These are phyloP conservation scores for Pseudotsuga menziesii DNA, from an alignment of 75 land plant species.

Conservation along the genomic window DNA sequence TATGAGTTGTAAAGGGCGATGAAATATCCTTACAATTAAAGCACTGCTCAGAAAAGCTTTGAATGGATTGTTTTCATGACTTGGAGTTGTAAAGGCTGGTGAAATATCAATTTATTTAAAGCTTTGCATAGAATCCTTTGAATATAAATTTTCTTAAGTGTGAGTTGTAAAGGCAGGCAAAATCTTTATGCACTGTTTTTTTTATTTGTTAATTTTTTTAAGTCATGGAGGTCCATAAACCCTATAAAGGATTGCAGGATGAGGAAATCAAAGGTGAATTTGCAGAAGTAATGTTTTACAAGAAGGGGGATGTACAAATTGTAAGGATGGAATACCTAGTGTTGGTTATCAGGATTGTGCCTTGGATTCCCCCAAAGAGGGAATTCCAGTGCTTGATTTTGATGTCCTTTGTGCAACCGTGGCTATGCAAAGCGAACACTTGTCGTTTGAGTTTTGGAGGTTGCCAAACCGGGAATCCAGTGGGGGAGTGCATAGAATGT, in stretches of 20 bases:
- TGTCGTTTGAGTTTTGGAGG: constrained; percentile 15
- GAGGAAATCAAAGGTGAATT: neutral
- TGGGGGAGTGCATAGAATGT: constrained; percentile 71
- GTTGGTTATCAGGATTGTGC: neutral
- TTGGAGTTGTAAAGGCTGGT: no score
- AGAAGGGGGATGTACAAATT: neutral
- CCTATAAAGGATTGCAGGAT: neutral
- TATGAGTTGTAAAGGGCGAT: no score
- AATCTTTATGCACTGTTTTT: no score
- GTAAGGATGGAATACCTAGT: neutral
- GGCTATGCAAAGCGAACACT: constrained; percentile 41
- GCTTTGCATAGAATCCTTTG: no score
- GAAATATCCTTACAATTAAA: no score
- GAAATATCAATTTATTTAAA: no score
- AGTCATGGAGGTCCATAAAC: no score
- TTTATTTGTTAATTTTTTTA: no score
- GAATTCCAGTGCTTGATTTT: constrained; percentile 46
- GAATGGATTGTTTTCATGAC: no score
- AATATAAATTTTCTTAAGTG: no score
- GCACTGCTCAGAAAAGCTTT: no score
- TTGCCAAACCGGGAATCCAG: neutral
- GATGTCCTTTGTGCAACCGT: constrained; percentile 58
- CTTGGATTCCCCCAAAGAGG: neutral
- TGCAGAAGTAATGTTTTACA: neutral
- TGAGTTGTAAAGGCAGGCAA: no score